Evolutionary conservation across 2,329 filamentous ascomycete species (phyloP).

Genomic region (Fusarium miscanthi): DNA sequence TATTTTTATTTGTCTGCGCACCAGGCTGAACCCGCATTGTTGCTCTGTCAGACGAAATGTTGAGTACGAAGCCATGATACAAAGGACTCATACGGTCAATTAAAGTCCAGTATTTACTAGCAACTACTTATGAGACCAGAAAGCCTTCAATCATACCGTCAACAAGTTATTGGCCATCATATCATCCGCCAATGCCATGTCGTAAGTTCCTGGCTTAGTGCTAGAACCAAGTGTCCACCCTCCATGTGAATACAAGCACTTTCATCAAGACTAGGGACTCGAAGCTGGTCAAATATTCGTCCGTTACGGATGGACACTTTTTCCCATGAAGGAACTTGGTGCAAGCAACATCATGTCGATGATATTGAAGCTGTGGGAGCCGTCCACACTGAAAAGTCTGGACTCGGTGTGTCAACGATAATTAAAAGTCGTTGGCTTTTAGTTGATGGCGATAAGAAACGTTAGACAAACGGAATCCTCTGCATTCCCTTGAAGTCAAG

Average conservation of each 20-base stretch:
- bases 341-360: background rate
- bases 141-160: background rate
- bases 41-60: background rate
- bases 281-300: background rate
- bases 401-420: background rate
- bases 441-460: background rate
- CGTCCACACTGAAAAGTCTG: background rate
- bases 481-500: background rate
- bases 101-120: background rate
- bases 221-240: background rate
- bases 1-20: background rate
- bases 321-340: background rate
- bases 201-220: background rate
- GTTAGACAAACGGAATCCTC: background rate
- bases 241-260: background rate
- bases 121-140: background rate
- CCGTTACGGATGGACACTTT: background rate
- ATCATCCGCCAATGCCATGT: background rate
- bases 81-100: background rate
- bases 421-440: too few relatives aligned
- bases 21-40: background rate
- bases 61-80: background rate
- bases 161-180: background rate
- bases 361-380: background rate
- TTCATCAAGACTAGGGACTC: background rate